Evolutionary conservation across 2,329 filamentous ascomycete species (phyloP).

Genomic region (Cordyceps farinosa): DNA sequence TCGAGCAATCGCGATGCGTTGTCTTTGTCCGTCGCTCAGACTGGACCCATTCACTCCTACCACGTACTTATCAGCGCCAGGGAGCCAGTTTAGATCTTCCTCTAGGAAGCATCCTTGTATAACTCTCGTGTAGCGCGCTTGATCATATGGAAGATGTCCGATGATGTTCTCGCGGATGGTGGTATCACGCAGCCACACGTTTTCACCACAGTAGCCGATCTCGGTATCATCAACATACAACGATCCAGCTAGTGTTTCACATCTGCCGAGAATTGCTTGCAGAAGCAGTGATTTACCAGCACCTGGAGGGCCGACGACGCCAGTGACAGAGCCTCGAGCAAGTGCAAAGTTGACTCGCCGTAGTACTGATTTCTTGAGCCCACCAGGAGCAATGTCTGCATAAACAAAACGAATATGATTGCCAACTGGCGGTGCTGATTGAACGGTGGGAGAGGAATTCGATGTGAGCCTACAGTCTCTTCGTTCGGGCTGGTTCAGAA

Average conservation of each 20-base stretch:
- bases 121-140: not conserved
- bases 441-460: not conserved
- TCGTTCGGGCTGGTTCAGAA: not conserved
- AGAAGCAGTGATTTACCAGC: not conserved
- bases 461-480: not conserved
- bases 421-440: not conserved
- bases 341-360: not conserved
- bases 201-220: not conserved
- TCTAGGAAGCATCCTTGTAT: not conserved
- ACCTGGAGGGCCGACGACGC: not conserved
- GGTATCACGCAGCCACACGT: not conserved
- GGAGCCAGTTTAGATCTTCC: not conserved
- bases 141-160: not conserved
- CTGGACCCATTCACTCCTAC: not conserved
- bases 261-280: not conserved
- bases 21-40: not conserved
- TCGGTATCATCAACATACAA: not conserved
- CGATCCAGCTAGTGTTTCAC: not conserved
- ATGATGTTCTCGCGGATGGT: not conserved
- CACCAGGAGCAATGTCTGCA: not conserved
- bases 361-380: not conserved
- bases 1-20: slow-evolving; percentile 12
- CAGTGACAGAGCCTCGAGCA: not conserved
- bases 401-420: not conserved
- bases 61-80: not conserved